Base-by-base conservation (phyloP, 164 flowering plant species). In the Magnolia kwangsiensis region DNA sequence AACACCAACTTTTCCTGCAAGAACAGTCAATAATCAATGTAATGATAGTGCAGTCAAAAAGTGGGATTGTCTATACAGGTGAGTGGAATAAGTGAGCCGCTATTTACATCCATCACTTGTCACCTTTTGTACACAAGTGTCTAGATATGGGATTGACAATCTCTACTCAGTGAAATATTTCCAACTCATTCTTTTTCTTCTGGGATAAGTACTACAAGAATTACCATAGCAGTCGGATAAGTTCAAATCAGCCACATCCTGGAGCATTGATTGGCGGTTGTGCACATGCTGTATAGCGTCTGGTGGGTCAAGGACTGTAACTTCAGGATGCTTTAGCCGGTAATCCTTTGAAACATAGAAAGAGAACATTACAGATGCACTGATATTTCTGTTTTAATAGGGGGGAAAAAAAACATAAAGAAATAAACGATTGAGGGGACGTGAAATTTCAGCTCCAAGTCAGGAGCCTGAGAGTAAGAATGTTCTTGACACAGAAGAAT, bases 281-380 rank as follows among this genome's bases (percentile, higher is more conserved):
- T 83, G 90, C 29, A 96, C 84, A 78, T 91, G 96, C 74, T 89
- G 92, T 66, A 95, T 93, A 50, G 97, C 97, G 86, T 88, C 93
- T 21, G 98, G 98, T 77, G 97, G 98, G 81, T 95, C 98, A 79
- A 95, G 96, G 74, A 95, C 93, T 24, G 92, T 93, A 67, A 95
- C 98, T 82, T 95, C 98, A 14, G 98, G 98, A 82, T 95, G 93
- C 23, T 86, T 80, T 76, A 76, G 77, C 81, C 91, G 51, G 69
- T 91, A 92, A 72, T 92, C 95, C 97, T 92, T 65, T 66, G 78
- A 27, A 61, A 59, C 45, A 37, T 37, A 37, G 4, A 37, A 37
- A 20, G 5, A 55, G 27, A 59, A 29, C 16, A 24, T 20, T 20
- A 21, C 7, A 65, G 29, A 14, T 20, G 10, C 16, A 65, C 0